Conservation (phyloP, 768 basidiomycete genomes). For the Tricholoma terreum region DNA sequence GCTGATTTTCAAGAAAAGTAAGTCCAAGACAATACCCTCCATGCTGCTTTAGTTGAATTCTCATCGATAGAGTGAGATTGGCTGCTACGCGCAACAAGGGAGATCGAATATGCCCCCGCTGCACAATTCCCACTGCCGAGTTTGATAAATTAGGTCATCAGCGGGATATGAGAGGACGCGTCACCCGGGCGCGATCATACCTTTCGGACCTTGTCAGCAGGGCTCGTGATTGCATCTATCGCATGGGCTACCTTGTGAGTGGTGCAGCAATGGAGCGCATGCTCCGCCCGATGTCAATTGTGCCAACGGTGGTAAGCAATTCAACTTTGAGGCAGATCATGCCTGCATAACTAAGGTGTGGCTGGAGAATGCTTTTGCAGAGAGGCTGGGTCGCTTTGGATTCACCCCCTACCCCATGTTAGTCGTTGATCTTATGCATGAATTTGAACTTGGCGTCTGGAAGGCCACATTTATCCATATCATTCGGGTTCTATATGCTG, state of each 20-base stretch:
- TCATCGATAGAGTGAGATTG: neutral
- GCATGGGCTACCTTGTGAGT: neutral
- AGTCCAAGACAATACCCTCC: neutral
- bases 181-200: neutral
- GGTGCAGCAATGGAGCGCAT: neutral
- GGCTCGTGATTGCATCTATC: neutral
- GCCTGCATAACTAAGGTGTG: neutral
- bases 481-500: conserved; percentile 18
- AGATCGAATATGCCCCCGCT: neutral
- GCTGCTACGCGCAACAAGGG: neutral
- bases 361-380: conserved; percentile 35
- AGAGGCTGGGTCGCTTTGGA: conserved; percentile 11
- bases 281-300: neutral
- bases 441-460: too few species aligned
- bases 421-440: conserved; percentile 31
- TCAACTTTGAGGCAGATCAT: neutral
- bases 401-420: conserved; percentile 14
- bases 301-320: conserved; percentile 2
- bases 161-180: neutral
- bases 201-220: neutral
- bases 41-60: neutral
- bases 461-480: too few species aligned
- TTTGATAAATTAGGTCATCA: neutral
- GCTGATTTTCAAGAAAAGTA: conserved; percentile 1
- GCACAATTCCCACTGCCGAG: neutral